A percentile compares a stretch with the other conserved stretches of the same genome.
phyloP scores from a whole-genome alignment of 805 yeast genomes.

The Yarrowia keelungensis region DNA sequence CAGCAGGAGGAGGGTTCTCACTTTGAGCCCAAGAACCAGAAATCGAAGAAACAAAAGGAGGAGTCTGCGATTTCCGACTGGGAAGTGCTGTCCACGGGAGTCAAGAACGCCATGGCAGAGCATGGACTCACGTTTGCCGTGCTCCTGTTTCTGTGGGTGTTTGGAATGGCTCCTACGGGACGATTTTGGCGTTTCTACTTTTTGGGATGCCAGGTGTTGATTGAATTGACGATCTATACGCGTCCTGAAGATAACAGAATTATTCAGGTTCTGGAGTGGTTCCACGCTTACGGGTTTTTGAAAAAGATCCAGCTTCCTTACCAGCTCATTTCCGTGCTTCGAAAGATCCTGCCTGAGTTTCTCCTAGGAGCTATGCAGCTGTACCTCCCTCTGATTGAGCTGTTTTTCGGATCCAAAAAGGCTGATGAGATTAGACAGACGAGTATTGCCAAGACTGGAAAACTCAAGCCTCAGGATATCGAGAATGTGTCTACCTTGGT shows the following conservation, averaged over 20 bases:
- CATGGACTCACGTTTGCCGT: conserved; percentile 41
- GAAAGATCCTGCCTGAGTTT: conserved; percentile 35
- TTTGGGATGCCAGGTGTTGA: conserved; percentile 41
- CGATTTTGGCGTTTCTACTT: conserved; percentile 45
- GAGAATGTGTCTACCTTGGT: conserved; percentile 28
- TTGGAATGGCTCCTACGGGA: conserved; percentile 42
- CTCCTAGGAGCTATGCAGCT: conserved; percentile 29
- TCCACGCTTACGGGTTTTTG: conserved; percentile 42
- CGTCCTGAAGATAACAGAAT: conserved; percentile 41
- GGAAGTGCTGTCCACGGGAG: conserved; percentile 31
- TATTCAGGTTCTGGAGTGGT: conserved; percentile 40
- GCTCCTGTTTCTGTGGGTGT: conserved; percentile 41
- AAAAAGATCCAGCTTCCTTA: conserved; percentile 39
- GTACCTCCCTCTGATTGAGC: conserved; percentile 32
- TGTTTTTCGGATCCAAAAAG: conserved; percentile 21
- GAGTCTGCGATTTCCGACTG: conserved; percentile 8
- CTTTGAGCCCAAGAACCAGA: neutral
- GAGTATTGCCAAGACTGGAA: conserved; percentile 28
- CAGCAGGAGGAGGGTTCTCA: conserved; percentile 38
- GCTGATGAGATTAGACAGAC: conserved; percentile 31
- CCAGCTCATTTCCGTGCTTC: conserved; percentile 31
- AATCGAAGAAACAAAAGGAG: neutral
- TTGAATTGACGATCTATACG: conserved; percentile 45
- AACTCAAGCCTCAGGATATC: conserved; percentile 35
- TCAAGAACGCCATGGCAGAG: conserved; percentile 39